These are phyloP conservation scores for Verbena officinalis DNA, from an alignment of 257 asterid species.

Conservation along the genomic window DNA sequence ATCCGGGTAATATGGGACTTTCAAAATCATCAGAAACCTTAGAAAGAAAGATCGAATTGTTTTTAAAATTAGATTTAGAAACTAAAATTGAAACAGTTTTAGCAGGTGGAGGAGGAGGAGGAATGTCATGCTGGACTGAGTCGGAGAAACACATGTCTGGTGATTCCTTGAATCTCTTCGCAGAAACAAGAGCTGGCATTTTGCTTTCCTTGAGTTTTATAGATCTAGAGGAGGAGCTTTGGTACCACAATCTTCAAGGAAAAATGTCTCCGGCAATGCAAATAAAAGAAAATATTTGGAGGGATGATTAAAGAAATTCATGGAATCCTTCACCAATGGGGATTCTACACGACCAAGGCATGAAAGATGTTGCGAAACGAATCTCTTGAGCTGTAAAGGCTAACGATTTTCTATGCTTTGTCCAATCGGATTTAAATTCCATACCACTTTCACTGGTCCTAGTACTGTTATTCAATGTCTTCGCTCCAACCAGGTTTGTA, in stretches of 20 bases:
- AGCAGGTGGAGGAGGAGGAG: constrained; percentile 29
- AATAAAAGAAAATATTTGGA: constrained; percentile 16
- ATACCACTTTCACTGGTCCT: constrained; percentile 47
- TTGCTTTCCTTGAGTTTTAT: neutral
- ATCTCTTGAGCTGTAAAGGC: constrained; percentile 55
- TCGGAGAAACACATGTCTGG: constrained; percentile 47
- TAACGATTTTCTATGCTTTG: constrained; percentile 47
- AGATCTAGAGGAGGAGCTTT: constrained; percentile 20
- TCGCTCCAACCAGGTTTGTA: constrained; percentile 23
- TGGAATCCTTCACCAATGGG: constrained; percentile 68
- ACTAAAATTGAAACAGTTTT: constrained; percentile 36
- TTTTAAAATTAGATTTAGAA: constrained; percentile 41
- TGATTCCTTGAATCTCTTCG: constrained; percentile 45
- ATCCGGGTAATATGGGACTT: constrained; percentile 62
- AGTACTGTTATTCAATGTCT: constrained; percentile 29
- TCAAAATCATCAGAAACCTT: constrained; percentile 33
- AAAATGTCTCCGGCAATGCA: constrained; percentile 18
- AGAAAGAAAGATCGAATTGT: constrained; percentile 28
- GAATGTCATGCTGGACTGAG: constrained; percentile 26
- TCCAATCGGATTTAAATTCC: constrained; percentile 67
- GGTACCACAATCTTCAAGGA: constrained; percentile 24
- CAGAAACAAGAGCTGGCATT: constrained; percentile 46
- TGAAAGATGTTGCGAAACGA: constrained; percentile 53
- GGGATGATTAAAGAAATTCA: constrained; percentile 53
- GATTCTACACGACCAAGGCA: constrained; percentile 80